Evolutionary conservation across 2,329 filamentous ascomycete species (phyloP), one percentile per base, ranked within the genome.

Genomic region (Dichotomopilus funicola): DNA sequence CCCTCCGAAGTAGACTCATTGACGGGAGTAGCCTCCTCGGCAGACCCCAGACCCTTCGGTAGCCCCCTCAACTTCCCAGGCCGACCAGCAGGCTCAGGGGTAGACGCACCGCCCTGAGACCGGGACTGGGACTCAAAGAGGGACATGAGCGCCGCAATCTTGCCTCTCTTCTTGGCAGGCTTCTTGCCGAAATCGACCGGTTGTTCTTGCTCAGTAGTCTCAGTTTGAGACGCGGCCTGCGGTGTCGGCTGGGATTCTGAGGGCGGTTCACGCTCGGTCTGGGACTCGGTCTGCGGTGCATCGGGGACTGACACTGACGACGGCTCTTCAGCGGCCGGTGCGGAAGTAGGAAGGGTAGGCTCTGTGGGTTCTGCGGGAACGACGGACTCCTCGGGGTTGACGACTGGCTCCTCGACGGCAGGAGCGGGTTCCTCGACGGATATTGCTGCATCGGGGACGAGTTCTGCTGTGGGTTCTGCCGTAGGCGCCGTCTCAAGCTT

Each of bases 171-270:
- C 19, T 51, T 42, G 43, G 51, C 49, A 34, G 3, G 5, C 33
- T 56, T 56, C 59, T 70, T 63, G 46, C 58, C 63, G 5, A 54
- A 56, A 5, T 27, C 43, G 2, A 36, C 48, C 9, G 4, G 5
- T 4, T 47, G 36, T 3, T 49, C 41, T 13, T 45, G 44, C 34
- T 50, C 49, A 2, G 47, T 33, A 7, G 38, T 43, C 45, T 45
- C 52, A 7, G 33, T 38, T 27, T 27, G 19, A 27, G 19, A 27
- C 19, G 19, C 19, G 3, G 3, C 19, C 19, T 27, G 19, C 19
- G 19, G 19, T 27, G 19, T 27, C 19, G 19, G 19, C 19, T 27
- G 19, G 19, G 19, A 27, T 2, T 27, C 19, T 2, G 19, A 27
- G 19, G 19, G 19, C 19, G 3, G 19, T 27, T 27, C 19, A 27